Conservation (phyloP, 495 filamentous ascomycete species). For the Aspergillus olivimuriae region DNA sequence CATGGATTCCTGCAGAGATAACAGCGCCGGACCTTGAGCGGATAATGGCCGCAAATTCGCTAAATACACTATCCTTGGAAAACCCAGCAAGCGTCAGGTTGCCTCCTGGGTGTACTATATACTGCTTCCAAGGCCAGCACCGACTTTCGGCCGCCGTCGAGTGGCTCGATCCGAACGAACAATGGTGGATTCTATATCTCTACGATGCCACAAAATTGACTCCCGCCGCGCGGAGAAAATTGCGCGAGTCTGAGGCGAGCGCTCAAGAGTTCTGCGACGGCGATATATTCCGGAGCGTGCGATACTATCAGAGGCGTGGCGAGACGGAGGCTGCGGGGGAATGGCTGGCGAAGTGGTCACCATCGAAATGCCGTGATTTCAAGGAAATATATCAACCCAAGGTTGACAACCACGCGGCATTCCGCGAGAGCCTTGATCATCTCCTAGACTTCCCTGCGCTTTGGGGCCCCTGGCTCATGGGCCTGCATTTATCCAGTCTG, state of each 20-base stretch:
- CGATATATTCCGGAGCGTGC: conserved; percentile 10
- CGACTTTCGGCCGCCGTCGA: conserved; percentile 5
- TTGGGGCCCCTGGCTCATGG: conserved; percentile 9
- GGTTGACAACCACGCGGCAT: neutral
- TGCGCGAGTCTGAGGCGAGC: conserved; percentile 5
- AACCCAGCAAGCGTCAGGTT: conserved; percentile 1
- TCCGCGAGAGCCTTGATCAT: conserved; percentile 4
- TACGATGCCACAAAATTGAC: conserved; percentile 7
- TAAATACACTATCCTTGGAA: neutral
- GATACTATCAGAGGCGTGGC: conserved; percentile 6
- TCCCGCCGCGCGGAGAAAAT: neutral
- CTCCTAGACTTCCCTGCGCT: conserved; percentile 7
- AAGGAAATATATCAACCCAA: conserved; percentile 3
- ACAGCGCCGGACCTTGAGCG: neutral
- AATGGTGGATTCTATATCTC: conserved; percentile 7
- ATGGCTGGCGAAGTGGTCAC: conserved; percentile 11
- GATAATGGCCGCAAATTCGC: neutral
- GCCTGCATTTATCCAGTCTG: conserved; percentile 4
- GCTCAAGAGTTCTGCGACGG: conserved; percentile 5
- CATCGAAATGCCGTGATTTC: conserved; percentile 11
- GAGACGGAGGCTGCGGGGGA: conserved; percentile 3
- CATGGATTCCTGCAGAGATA: conserved; percentile 11
- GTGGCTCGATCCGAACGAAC: conserved; percentile 7
- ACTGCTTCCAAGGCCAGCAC: conserved; percentile 8
- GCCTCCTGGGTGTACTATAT: neutral